phyloP scores from a whole-genome alignment of 345 rosid species.

The Eucalyptus sideroxylon region DNA sequence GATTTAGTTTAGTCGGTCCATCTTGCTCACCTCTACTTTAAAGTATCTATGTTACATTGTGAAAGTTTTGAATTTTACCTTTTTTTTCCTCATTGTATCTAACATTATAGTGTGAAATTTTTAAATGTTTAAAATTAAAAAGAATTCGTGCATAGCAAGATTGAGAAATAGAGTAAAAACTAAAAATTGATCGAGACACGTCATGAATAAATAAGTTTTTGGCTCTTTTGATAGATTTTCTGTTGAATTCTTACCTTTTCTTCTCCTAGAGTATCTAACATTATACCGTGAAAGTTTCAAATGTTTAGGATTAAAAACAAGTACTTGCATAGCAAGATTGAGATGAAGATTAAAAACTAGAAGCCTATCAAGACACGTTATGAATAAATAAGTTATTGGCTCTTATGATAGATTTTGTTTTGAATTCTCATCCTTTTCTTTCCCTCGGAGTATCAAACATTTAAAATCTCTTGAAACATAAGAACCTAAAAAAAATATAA shows the following conservation, averaged over 20 bases:
- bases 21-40: no score
- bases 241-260: not conserved
- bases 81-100: no score
- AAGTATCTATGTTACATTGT: accelerated
- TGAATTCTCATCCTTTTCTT: not conserved
- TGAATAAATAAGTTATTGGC: not conserved
- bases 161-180: not conserved
- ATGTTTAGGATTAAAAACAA: not conserved
- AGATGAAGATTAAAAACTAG: not conserved
- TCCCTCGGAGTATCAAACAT: not conserved
- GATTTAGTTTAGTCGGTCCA: accelerated
- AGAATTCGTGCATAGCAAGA: not conserved
- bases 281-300: not conserved
- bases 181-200: accelerated
- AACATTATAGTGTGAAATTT: not conserved
- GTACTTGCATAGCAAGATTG: not conserved
- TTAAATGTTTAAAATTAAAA: not conserved
- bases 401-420: not conserved
- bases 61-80: no score
- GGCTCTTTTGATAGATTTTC: not conserved
- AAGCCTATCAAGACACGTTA: not conserved
- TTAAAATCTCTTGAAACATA: not conserved
- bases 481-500: not conserved
- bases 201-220: not conserved
- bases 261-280: no score